phyloP scores from a whole-genome alignment of 257 asterid species.

The Osmanthus fragrans region DNA sequence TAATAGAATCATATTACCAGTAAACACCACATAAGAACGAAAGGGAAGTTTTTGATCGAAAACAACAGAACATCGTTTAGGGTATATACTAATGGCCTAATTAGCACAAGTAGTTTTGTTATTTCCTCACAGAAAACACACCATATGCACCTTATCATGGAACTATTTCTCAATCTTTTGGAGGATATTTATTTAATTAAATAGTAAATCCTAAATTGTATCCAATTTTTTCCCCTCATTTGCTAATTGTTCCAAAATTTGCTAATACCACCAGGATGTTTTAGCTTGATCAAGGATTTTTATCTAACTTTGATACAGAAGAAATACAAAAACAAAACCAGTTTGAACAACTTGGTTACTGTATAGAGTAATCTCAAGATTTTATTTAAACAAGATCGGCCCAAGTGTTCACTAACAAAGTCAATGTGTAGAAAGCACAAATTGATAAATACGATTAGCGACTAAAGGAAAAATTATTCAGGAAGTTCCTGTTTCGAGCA shows the following conservation, averaged over 20 bases:
- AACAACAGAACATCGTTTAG: not conserved
- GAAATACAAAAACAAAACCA: not conserved
- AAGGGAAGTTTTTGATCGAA: too few species aligned
- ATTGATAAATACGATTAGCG: too few species aligned
- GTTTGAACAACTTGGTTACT: not conserved
- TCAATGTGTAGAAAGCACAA: not conserved
- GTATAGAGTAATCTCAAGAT: not conserved
- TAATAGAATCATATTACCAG: not conserved
- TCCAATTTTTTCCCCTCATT: not conserved
- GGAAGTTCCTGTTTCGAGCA: not conserved
- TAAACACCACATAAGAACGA: not conserved
- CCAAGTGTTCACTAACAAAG: not conserved
- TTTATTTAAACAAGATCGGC: not conserved
- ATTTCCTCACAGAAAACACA: not conserved
- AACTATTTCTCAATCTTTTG: not conserved
- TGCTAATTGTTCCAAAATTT: not conserved
- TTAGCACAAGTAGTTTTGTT: not conserved
- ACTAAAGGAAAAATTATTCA: not conserved
- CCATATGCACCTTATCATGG: not conserved
- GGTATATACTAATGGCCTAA: not conserved
- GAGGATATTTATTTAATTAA: not conserved
- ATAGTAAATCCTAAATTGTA: not conserved
- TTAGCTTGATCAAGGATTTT: not conserved
- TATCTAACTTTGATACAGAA: not conserved
- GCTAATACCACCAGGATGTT: not conserved